A percentile compares a stretch with the other conserved stretches of the same genome.
phyloP scores from a whole-genome alignment of 352 stramenopile genomes.

The Thalassiosira ordinaria region DNA sequence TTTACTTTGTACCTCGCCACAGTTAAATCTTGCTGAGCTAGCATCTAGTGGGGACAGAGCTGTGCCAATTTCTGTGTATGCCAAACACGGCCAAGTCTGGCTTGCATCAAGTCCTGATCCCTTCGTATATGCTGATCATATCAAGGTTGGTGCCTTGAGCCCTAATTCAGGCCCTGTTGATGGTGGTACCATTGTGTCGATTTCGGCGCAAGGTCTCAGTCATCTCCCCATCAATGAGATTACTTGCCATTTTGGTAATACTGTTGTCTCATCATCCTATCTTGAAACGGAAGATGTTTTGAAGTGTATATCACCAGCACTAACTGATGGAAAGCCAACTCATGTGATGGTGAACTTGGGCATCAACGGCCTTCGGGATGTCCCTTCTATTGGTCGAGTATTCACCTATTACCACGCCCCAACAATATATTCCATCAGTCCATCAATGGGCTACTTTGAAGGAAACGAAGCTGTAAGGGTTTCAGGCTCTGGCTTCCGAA shows the following conservation, averaged over 20 bases:
- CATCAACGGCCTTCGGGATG: slow-evolving; percentile 40
- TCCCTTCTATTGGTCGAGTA: slow-evolving; percentile 40
- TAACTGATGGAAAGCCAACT: slow-evolving; percentile 12
- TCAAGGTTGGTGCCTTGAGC: slow-evolving; percentile 42
- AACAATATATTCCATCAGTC: slow-evolving; percentile 37
- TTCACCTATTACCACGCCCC: slow-evolving; percentile 60
- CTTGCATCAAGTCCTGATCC: slow-evolving; percentile 47
- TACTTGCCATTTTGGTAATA: slow-evolving; percentile 61
- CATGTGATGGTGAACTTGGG: slow-evolving; percentile 53
- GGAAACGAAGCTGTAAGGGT: slow-evolving; percentile 61
- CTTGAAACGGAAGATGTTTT: slow-evolving; percentile 28
- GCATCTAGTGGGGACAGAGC: neutral
- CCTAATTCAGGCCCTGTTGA: slow-evolving; percentile 49
- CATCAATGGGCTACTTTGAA: slow-evolving; percentile 58
- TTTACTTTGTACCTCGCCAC: slow-evolving; percentile 51
- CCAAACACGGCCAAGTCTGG: slow-evolving; percentile 43
- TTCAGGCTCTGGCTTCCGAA: slow-evolving; percentile 56
- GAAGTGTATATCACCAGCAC: slow-evolving; percentile 36
- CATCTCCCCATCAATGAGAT: slow-evolving; percentile 30
- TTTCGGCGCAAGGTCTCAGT: slow-evolving; percentile 33
- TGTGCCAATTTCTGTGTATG: slow-evolving; percentile 43
- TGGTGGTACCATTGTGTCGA: slow-evolving; percentile 50
- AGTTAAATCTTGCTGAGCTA: slow-evolving; percentile 12
- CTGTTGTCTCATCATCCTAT: slow-evolving; percentile 30
- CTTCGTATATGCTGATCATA: slow-evolving; percentile 54